Evolutionary conservation across 169 alveolate genomes (phyloP).

Genomic region (Pseudocohnilembus persalinus): DNA sequence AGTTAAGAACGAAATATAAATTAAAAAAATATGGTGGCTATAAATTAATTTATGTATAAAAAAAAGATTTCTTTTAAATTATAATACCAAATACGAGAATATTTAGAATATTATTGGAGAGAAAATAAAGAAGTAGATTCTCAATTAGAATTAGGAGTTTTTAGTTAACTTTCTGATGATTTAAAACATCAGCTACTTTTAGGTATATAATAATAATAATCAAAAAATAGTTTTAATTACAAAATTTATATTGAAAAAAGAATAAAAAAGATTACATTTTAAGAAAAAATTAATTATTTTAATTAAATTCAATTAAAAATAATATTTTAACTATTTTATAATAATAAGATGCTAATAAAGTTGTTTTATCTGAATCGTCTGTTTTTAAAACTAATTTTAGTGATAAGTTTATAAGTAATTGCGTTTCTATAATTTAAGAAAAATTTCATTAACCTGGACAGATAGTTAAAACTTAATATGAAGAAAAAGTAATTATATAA

Average conservation of each 20-base stretch:
- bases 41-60: conserved; percentile 6
- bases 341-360: conserved; percentile 20
- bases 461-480: not conserved
- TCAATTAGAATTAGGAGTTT: not conserved
- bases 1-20: not conserved
- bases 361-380: not conserved
- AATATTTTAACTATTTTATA: too few relatives aligned
- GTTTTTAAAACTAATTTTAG: conserved; percentile 3
- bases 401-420: conserved; percentile 3
- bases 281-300: too few relatives aligned
- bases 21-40: not conserved
- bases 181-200: conserved; percentile 5
- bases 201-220: not conserved
- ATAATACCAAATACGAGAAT: conserved; percentile 16
- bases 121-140: not conserved
- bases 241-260: too few relatives aligned
- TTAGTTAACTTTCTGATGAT: conserved; percentile 1
- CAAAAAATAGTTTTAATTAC: too few relatives aligned
- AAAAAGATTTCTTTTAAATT: conserved; percentile 13
- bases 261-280: too few relatives aligned
- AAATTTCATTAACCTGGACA: conserved; percentile 1
- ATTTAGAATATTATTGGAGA: conserved; percentile 24
- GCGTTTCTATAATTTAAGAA: conserved; percentile 7
- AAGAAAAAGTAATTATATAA: not conserved
- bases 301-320: too few relatives aligned